Conservation (phyloP, 306 rosid genomes). For the Pterocarpus macrocarpus region DNA sequence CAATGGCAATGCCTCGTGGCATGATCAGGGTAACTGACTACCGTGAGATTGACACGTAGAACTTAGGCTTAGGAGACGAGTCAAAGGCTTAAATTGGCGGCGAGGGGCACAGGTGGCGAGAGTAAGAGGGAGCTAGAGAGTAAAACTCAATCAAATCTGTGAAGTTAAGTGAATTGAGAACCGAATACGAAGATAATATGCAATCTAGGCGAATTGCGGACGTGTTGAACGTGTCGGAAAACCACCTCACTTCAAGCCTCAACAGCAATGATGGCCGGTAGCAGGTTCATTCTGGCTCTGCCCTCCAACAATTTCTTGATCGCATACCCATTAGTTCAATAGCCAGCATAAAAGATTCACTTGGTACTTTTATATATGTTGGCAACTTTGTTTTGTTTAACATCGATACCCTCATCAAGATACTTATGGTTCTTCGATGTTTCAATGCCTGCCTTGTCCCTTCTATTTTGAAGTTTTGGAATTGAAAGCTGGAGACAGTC, state of each 20-base stretch:
- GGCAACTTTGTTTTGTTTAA: slow-evolving; percentile 30
- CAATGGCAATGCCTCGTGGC: neutral
- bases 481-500: slow-evolving; percentile 61
- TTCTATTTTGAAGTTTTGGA: slow-evolving; percentile 56
- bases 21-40: neutral
- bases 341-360: slow-evolving; percentile 56
- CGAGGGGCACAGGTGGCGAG: neutral
- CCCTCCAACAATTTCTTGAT: slow-evolving; percentile 69
- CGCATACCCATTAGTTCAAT: slow-evolving; percentile 61
- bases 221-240: slow-evolving; percentile 24
- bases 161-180: neutral
- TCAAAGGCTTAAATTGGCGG: slow-evolving; percentile 38
- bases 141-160: neutral
- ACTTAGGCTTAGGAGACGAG: neutral
- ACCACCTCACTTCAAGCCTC: slow-evolving; percentile 14
- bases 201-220: slow-evolving; percentile 43
- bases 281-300: slow-evolving; percentile 53
- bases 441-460: neutral
- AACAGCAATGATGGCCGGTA: neutral
- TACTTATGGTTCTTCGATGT: neutral
- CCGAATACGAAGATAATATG: slow-evolving; percentile 8
- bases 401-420: neutral
- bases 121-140: too few species aligned
- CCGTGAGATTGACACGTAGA: slow-evolving; percentile 33
- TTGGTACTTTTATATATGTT: slow-evolving; percentile 44